Evolutionary conservation across 176 grass and related monocot genomes (phyloP).

Genomic region (Lolium perenne): DNA sequence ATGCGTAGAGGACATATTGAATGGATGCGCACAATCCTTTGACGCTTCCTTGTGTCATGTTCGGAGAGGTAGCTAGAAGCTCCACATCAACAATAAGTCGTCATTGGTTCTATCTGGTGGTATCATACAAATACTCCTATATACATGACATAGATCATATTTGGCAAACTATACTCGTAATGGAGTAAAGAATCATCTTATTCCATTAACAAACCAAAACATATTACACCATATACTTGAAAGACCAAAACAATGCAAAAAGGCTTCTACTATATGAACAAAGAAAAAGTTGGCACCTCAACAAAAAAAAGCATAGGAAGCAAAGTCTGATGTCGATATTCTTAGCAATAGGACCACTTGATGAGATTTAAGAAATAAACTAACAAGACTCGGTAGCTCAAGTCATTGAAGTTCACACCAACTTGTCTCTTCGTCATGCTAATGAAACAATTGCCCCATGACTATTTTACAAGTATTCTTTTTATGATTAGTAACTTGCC

Average conservation of each 20-base stretch:
- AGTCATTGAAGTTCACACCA: neutral
- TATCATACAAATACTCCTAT: neutral
- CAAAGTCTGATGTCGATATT: neutral
- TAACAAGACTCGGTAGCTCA: neutral
- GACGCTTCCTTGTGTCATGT: neutral
- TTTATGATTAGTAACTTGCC: no score
- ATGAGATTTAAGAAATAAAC: no score
- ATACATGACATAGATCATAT: neutral
- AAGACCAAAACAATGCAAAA: neutral
- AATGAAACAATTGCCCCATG: neutral
- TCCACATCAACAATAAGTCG: neutral
- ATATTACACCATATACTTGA: neutral
- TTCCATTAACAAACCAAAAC: neutral
- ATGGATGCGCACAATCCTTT: neutral
- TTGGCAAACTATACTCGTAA: neutral
- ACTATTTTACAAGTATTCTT: neutral
- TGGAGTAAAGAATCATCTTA: neutral
- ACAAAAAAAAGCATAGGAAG: neutral
- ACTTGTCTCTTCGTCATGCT: neutral
- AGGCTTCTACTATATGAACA: neutral
- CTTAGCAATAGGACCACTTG: neutral
- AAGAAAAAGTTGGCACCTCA: no score
- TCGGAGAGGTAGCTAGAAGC: neutral
- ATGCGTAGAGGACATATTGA: neutral
- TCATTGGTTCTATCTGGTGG: neutral